phyloP scores from a whole-genome alignment of 2,329 filamentous ascomycete genomes.

The Allantophomopsis lycopodina region DNA sequence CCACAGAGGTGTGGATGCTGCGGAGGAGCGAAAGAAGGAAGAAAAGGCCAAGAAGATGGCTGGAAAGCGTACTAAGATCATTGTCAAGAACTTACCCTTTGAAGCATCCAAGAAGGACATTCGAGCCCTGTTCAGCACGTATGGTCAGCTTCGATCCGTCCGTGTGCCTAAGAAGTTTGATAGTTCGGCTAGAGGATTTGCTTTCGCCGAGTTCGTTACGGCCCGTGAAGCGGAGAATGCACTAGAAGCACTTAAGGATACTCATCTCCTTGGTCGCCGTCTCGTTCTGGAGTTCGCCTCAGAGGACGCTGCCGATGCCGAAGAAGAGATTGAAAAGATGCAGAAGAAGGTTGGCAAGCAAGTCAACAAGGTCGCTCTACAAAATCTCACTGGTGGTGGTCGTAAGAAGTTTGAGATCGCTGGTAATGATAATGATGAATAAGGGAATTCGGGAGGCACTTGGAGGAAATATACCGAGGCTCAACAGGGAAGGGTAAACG shows the following conservation, averaged over 20 bases:
- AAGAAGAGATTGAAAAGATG: slow-evolving; percentile 95
- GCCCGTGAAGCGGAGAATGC: slow-evolving; percentile 82
- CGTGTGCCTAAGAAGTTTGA: slow-evolving; percentile 94
- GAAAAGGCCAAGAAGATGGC: slow-evolving; percentile 73
- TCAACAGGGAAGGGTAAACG: no score
- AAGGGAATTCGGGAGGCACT: slow-evolving; percentile 4
- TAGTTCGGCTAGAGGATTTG: slow-evolving; percentile 77
- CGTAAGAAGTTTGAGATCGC: slow-evolving; percentile 83
- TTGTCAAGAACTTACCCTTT: slow-evolving; percentile 97
- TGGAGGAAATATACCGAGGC: no score
- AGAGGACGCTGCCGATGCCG: slow-evolving; percentile 77
- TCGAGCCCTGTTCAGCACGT: slow-evolving; percentile 70
- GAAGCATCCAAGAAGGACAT: slow-evolving; percentile 91
- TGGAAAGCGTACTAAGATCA: slow-evolving; percentile 72
- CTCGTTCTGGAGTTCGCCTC: slow-evolving; percentile 87
- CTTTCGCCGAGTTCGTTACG: slow-evolving; percentile 91
- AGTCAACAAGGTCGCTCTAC: slow-evolving; percentile 78
- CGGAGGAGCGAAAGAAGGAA: slow-evolving; percentile 71
- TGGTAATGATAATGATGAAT: slow-evolving; percentile 43
- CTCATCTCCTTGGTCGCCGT: slow-evolving; percentile 80
- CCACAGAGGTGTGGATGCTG: slow-evolving; percentile 76
- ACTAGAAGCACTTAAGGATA: slow-evolving; percentile 80
- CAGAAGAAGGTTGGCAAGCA: slow-evolving; percentile 89
- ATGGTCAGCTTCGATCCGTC: slow-evolving; percentile 84
- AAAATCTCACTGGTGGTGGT: slow-evolving; percentile 72